Percentiles rank a stretch among this genome's conserved stretches.
These are phyloP conservation scores for Dactylellina cionopaga DNA, from an alignment of 2,329 filamentous ascomycete genomes.

Conservation along the genomic window DNA sequence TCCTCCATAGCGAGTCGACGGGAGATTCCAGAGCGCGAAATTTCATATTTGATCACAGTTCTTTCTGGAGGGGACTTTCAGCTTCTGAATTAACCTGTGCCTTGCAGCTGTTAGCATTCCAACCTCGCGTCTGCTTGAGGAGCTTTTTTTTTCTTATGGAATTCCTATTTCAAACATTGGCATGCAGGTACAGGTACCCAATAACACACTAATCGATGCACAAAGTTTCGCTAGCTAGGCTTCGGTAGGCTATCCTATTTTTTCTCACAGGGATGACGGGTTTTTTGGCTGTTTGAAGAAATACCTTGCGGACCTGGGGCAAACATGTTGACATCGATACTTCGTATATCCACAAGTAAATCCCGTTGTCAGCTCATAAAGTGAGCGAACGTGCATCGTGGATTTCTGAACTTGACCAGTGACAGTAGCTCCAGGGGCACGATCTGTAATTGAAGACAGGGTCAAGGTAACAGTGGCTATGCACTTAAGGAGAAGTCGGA, in stretches of 20 bases:
- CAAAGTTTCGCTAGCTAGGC: slow-evolving; percentile 13
- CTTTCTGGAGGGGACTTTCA: slow-evolving; percentile 5
- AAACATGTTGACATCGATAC: not conserved
- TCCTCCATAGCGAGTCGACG: no score
- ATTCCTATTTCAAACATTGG: slow-evolving; percentile 32
- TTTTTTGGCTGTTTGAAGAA: slow-evolving; percentile 9
- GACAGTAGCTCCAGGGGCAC: slow-evolving; percentile 10
- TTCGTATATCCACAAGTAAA: not conserved
- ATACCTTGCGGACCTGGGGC: not conserved
- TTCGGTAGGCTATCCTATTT: slow-evolving; percentile 22
- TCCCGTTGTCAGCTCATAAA: not conserved
- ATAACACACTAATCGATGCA: slow-evolving; percentile 7
- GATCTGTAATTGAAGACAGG: slow-evolving; percentile 11
- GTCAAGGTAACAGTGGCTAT: slow-evolving; percentile 16
- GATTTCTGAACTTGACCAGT: slow-evolving; percentile 1
- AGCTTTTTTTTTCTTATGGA: slow-evolving; percentile 23
- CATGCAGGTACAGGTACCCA: slow-evolving; percentile 32
- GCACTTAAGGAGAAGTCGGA: slow-evolving; percentile 22
- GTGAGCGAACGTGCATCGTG: not conserved
- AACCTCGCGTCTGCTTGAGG: slow-evolving; percentile 3
- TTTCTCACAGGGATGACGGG: slow-evolving; percentile 11
- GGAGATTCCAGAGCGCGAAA: no score
- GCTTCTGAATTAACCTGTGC: slow-evolving; percentile 30
- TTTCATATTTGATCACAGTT: not conserved
- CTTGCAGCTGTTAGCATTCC: slow-evolving; percentile 47